Conservation (phyloP, 2,329 filamentous ascomycete genomes). For the Aureobasidium mangrovei region DNA sequence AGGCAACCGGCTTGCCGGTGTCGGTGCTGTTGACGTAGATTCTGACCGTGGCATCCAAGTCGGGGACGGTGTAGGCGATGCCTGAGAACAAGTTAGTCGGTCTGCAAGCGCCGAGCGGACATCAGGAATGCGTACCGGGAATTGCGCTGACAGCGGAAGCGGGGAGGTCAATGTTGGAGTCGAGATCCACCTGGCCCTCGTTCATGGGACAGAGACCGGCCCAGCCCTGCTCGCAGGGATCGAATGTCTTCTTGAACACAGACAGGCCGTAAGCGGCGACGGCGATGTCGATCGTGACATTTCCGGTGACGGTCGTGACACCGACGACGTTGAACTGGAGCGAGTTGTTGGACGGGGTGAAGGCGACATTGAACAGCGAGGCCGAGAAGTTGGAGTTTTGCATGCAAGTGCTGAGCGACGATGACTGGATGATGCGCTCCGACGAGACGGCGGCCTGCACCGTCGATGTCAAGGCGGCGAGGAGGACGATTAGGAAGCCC, state of each 20-base stretch:
- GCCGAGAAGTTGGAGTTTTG: slow-evolving; percentile 77
- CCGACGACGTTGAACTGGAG: slow-evolving; percentile 68
- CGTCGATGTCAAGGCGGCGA: slow-evolving; percentile 23
- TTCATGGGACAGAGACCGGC: slow-evolving; percentile 84
- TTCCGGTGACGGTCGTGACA: slow-evolving; percentile 74
- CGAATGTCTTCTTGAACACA: slow-evolving; percentile 56
- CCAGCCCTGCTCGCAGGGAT: slow-evolving; percentile 62
- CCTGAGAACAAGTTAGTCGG: slow-evolving; percentile 25
- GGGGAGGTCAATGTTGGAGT: slow-evolving; percentile 58
- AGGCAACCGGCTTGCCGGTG: slow-evolving; percentile 61
- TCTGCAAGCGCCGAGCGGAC: background rate
- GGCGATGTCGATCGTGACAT: slow-evolving; percentile 66
- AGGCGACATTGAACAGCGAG: slow-evolving; percentile 77
- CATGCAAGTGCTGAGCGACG: slow-evolving; percentile 78
- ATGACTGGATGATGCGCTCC: slow-evolving; percentile 64
- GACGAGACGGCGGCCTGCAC: slow-evolving; percentile 34
- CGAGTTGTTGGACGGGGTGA: slow-evolving; percentile 65
- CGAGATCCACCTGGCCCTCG: slow-evolving; percentile 68
- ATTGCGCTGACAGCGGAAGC: slow-evolving; percentile 53
- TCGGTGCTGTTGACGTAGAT: slow-evolving; percentile 69
- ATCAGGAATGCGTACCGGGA: slow-evolving; percentile 45
- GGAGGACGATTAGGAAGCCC: slow-evolving; percentile 27
- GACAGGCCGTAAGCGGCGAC: slow-evolving; percentile 77
- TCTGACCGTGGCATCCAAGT: slow-evolving; percentile 77
- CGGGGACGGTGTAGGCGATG: slow-evolving; percentile 82